Evolutionary conservation across 2,329 filamentous ascomycete species (phyloP).

Genomic region (Pseudocercospora fuligena): DNA sequence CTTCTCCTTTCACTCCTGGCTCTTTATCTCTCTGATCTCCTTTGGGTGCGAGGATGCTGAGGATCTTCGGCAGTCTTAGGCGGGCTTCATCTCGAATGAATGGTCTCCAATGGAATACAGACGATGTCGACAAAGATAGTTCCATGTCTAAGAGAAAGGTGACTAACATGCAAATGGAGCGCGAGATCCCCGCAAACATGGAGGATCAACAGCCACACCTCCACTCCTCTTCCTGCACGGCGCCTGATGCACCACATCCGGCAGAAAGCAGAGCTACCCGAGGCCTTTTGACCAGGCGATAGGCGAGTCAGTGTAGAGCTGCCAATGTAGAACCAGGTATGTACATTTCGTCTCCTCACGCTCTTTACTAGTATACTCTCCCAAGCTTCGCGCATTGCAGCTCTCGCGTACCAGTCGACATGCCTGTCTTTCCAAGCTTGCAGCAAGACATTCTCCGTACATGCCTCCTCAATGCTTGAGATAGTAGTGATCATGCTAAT

Average conservation of each 20-base stretch:
- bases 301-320: neutral
- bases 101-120: neutral
- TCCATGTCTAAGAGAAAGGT: neutral
- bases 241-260: neutral
- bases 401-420: slow-evolving; percentile 10
- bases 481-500: slow-evolving; percentile 7
- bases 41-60: neutral
- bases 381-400: neutral
- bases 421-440: slow-evolving; percentile 31
- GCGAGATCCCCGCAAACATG: neutral
- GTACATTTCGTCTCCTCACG: neutral
- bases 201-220: neutral
- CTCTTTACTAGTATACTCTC: neutral
- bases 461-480: neutral
- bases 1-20: neutral
- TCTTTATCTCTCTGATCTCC: neutral
- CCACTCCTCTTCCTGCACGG: neutral
- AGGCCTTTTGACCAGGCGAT: neutral
- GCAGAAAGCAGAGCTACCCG: neutral
- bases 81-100: neutral
- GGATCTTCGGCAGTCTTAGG: neutral
- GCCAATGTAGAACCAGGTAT: neutral
- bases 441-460: slow-evolving; percentile 34
- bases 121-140: neutral
- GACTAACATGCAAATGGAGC: too few relatives aligned